A percentile compares a stretch with the other conserved stretches of the same genome.
Evolutionary conservation across 2,329 filamentous ascomycete genomes (phyloP).

Genomic region (Harringtonia lauricola): DNA sequence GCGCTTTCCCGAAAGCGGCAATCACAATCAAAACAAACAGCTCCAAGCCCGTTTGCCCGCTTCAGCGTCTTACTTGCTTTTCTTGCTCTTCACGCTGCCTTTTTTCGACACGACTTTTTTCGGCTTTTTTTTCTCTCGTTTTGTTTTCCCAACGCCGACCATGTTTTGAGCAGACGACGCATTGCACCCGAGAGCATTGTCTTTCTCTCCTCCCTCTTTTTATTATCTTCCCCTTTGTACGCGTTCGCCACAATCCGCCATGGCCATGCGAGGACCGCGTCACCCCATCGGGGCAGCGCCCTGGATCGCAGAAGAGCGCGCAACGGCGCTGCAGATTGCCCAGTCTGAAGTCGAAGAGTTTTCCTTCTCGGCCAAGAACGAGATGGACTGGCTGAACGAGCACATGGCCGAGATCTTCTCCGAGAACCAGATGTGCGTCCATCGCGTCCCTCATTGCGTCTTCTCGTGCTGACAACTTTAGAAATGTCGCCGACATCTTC

Average conservation of each 20-base stretch:
- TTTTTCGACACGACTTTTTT: not conserved
- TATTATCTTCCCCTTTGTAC: not conserved
- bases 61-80: not conserved
- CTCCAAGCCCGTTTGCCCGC: not conserved
- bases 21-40: conserved; percentile 15
- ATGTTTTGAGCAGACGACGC: not conserved
- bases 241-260: conserved; percentile 8
- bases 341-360: conserved; percentile 86
- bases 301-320: conserved; percentile 80
- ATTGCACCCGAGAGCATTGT: not conserved
- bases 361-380: conserved; percentile 80
- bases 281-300: conserved; percentile 66
- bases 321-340: conserved; percentile 64
- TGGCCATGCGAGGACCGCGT: conserved; percentile 43
- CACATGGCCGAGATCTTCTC: conserved; percentile 94
- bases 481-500: conserved; percentile 89
- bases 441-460: not conserved
- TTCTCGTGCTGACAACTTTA: conserved; percentile 23
- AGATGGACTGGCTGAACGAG: conserved; percentile 96
- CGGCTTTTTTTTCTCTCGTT: not conserved
- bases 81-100: not conserved
- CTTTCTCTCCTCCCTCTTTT: not conserved
- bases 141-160: not conserved
- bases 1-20: conserved; percentile 7
- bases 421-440: conserved; percentile 69